Percentiles rank a stretch among this genome's conserved stretches.
phyloP scores from a whole-genome alignment of 192 early-diverging fungal species.

The Coemansia sp. region DNA sequence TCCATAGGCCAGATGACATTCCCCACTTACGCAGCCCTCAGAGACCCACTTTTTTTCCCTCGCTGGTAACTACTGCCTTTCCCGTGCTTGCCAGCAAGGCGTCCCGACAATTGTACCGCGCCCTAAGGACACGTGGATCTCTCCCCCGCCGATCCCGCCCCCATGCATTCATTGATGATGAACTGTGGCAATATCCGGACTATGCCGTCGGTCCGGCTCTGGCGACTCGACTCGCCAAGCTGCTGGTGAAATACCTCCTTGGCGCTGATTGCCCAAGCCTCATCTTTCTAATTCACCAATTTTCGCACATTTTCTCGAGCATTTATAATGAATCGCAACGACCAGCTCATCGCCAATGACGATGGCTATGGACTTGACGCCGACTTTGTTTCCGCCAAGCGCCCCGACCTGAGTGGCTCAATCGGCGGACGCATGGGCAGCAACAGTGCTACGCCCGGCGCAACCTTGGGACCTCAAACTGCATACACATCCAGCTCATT shows the following conservation, averaged over 20 bases:
- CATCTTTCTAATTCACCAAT: background rate
- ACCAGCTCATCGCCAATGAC: constrained; percentile 50
- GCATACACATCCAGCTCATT: constrained; percentile 38
- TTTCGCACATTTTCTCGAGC: background rate
- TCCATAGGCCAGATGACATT: background rate
- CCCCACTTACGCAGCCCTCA: background rate
- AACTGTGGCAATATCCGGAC: too few relatives aligned
- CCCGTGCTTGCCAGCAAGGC: background rate
- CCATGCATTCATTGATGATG: too few relatives aligned
- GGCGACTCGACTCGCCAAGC: background rate
- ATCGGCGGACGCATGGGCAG: constrained; percentile 41
- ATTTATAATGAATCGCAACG: constrained; percentile 29
- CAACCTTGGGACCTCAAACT: constrained; percentile 29
- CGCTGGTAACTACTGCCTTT: background rate
- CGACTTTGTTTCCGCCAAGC: constrained; percentile 25
- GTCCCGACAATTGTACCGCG: constrained; percentile 4
- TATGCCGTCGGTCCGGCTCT: background rate
- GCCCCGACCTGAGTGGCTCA: constrained; percentile 48
- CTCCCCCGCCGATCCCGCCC: background rate
- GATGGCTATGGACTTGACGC: constrained; percentile 43
- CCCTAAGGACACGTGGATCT: background rate
- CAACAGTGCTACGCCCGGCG: constrained; percentile 4
- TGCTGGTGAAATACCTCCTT: background rate
- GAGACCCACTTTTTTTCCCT: background rate
- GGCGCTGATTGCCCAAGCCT: background rate